A percentile compares a stretch with the other conserved stretches of the same genome.
phyloP scores from a whole-genome alignment of 371 early-diverging fungal species.

The Fennellomyces sp. region DNA sequence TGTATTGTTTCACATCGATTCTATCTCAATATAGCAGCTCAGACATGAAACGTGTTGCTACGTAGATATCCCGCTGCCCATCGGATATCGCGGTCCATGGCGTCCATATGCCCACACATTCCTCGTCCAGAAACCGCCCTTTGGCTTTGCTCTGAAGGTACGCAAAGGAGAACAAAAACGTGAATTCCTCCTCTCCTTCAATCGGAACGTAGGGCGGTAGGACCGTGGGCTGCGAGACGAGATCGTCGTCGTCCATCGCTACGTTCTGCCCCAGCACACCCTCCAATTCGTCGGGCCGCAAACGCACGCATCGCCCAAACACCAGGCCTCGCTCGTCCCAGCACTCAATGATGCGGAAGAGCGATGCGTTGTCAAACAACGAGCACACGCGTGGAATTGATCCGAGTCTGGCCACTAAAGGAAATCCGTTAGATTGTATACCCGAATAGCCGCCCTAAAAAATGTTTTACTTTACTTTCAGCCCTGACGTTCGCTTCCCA shows the following conservation, averaged over 20 bases:
- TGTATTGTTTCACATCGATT: background rate
- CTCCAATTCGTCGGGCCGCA: background rate
- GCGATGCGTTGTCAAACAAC: background rate
- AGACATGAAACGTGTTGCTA: constrained; percentile 2
- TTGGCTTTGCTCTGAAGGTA: background rate
- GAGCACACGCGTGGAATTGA: background rate
- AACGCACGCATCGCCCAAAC: background rate
- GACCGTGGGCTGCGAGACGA: background rate
- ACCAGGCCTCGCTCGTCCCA: background rate
- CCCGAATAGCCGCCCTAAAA: constrained; percentile 2
- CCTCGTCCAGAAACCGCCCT: background rate
- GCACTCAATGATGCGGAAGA: constrained; percentile 1
- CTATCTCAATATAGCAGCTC: background rate
- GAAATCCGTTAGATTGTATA: background rate
- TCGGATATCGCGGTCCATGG: background rate
- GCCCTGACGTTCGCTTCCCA: constrained; percentile 1
- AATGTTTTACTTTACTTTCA: constrained; percentile 4
- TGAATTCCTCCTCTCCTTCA: constrained; percentile 1
- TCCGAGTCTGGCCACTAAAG: background rate
- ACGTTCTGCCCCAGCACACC: background rate
- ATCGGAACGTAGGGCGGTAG: constrained; percentile 5
- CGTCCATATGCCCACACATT: constrained; percentile 7
- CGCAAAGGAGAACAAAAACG: constrained; percentile 4
- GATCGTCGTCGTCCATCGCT: background rate
- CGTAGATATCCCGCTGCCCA: background rate